Evolutionary conservation across 306 rosid species (phyloP).

Genomic region (Mimosa pudica): DNA sequence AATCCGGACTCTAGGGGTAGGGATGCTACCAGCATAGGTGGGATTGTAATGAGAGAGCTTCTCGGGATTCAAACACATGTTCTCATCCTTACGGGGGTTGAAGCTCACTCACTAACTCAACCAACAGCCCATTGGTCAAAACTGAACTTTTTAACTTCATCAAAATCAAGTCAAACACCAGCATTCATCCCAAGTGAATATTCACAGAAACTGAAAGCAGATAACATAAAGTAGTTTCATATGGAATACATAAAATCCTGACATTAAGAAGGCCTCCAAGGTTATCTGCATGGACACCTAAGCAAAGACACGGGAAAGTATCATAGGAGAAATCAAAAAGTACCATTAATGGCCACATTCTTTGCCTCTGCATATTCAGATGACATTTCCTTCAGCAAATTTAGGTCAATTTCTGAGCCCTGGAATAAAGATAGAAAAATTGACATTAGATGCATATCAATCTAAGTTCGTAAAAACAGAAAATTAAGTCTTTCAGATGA

Average conservation of each 20-base stretch:
- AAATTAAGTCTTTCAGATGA: not conserved
- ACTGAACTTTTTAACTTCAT: not conserved
- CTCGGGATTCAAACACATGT: too few species aligned
- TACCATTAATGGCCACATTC: constrained; percentile 66
- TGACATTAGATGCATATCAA: constrained; percentile 16
- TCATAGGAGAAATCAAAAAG: constrained; percentile 4
- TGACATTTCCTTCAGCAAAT: constrained; percentile 59
- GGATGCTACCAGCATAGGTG: too few species aligned
- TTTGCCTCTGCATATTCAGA: constrained; percentile 73
- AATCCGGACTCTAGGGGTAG: too few species aligned
- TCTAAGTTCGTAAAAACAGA: not conserved
- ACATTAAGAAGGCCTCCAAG: not conserved
- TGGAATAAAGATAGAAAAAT: constrained; percentile 31
- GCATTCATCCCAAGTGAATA: constrained; percentile 3
- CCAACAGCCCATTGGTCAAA: not conserved
- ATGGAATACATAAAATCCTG: not conserved
- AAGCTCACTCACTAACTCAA: too few species aligned
- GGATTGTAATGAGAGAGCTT: too few species aligned
- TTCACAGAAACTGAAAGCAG: constrained; percentile 8
- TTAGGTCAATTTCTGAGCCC: constrained; percentile 66
- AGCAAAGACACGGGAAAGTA: not conserved
- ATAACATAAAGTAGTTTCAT: constrained; percentile 15
- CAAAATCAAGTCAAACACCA: constrained; percentile 15
- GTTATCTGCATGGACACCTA: constrained; percentile 1
- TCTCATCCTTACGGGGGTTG: too few species aligned